Conservation (phyloP, 495 filamentous ascomycete species). For the Penicillium arizonense region DNA sequence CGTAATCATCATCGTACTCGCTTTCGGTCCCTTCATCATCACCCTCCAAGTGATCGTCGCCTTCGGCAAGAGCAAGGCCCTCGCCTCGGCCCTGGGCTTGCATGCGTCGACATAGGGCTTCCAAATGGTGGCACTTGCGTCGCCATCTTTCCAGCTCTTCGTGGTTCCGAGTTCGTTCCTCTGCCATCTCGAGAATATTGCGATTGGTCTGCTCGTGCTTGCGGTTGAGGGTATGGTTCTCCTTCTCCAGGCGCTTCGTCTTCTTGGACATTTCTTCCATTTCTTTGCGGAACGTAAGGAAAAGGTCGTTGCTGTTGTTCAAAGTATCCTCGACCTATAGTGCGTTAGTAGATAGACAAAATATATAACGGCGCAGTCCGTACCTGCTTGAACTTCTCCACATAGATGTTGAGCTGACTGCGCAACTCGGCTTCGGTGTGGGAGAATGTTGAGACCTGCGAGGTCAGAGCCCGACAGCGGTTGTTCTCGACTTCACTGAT, state of each 20-base stretch:
- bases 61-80: slow-evolving; percentile 52
- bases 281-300: slow-evolving; percentile 96
- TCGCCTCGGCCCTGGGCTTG: slow-evolving; percentile 82
- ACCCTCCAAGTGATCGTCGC: slow-evolving; percentile 50
- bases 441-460: slow-evolving; percentile 92
- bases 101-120: slow-evolving; percentile 91
- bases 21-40: slow-evolving; percentile 72
- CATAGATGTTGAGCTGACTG: slow-evolving; percentile 96
- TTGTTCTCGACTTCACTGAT: slow-evolving; percentile 74
- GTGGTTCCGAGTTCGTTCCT: slow-evolving; percentile 81
- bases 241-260: slow-evolving; percentile 94
- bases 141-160: slow-evolving; percentile 76
- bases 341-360: slow-evolving; percentile 14
- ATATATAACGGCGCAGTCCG: slow-evolving; percentile 18
- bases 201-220: slow-evolving; percentile 92
- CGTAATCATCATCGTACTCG: slow-evolving; percentile 69
- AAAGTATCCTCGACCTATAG: slow-evolving; percentile 94
- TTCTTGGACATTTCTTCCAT: slow-evolving; percentile 99
- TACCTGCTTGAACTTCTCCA: slow-evolving; percentile 99
- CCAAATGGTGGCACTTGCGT: slow-evolving; percentile 89
- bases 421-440: slow-evolving; percentile 93
- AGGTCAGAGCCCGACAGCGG: slow-evolving; percentile 78
- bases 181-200: slow-evolving; percentile 97
- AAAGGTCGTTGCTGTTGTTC: slow-evolving; percentile 98
- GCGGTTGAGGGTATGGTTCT: slow-evolving; percentile 85